Evolutionary conservation across 345 rosid species (phyloP).

Genomic region (Xanthoceras sorbifolium): DNA sequence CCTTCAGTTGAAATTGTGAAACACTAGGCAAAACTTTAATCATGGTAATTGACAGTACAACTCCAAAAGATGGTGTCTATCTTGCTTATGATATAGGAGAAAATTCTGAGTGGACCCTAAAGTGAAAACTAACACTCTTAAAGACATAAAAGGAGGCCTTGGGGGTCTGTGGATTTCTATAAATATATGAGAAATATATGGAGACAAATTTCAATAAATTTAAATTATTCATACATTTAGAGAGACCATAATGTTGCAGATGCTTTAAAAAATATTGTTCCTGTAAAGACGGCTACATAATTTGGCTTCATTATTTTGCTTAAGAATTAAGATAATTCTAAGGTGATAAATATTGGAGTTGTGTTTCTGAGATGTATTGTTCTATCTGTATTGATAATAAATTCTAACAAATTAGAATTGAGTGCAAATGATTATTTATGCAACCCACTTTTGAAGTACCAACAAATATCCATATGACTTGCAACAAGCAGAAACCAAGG

Average conservation of each 20-base stretch:
- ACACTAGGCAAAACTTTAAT: not conserved
- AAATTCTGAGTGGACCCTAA: not conserved
- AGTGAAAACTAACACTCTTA: not conserved
- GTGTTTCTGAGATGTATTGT: not conserved
- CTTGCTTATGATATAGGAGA: not conserved
- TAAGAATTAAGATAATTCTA: not conserved
- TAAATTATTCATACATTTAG: not conserved
- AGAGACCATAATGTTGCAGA: not conserved
- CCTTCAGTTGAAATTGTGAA: not conserved
- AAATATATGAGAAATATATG: not conserved
- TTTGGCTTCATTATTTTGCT: not conserved
- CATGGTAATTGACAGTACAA: not conserved
- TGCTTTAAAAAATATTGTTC: not conserved
- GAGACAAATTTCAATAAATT: not conserved
- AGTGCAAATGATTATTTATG: not conserved
- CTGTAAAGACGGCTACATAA: not conserved
- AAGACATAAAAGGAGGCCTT: not conserved
- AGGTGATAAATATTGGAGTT: not conserved
- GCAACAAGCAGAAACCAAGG: not conserved
- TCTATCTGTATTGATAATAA: not conserved
- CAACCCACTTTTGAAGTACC: not conserved
- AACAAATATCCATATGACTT: not conserved
- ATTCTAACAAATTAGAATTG: not conserved
- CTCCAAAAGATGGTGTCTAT: not conserved
- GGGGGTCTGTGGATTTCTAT: not conserved